Conservation (phyloP, 2,329 filamentous ascomycete genomes). For the Arthroderma uncinatum region DNA sequence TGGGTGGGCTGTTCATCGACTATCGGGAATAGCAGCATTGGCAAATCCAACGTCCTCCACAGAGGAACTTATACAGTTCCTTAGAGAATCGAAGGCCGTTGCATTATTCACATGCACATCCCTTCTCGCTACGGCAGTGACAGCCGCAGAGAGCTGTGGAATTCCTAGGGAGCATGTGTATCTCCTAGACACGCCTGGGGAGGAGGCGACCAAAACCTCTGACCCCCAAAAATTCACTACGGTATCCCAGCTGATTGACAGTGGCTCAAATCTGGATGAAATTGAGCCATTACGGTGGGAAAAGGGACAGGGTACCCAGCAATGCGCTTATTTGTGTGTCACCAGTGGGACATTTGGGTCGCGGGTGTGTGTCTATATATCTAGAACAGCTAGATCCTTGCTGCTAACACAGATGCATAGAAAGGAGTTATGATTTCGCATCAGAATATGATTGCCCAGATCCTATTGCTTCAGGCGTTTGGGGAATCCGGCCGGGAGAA, state of each 20-base stretch:
- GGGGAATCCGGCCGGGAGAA: conserved; percentile 37
- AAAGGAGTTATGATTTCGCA: conserved; percentile 70
- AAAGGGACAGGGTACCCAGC: conserved; percentile 52
- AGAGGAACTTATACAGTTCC: conserved; percentile 54
- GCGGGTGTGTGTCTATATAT: conserved; percentile 40
- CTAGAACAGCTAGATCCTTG: not conserved
- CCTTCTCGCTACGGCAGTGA: conserved; percentile 48
- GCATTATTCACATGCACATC: conserved; percentile 56
- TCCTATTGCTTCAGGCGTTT: conserved; percentile 46
- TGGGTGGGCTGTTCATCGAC: conserved; percentile 55
- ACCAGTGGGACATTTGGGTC: conserved; percentile 63
- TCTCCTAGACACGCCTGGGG: conserved; percentile 51
- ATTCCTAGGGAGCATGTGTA: conserved; percentile 52
- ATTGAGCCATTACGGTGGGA: conserved; percentile 50
- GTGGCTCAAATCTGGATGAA: conserved; percentile 44
- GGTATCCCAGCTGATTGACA: conserved; percentile 49
- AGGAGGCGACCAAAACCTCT: conserved; percentile 36
- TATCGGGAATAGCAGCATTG: conserved; percentile 57
- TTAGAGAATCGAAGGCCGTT: conserved; percentile 53
- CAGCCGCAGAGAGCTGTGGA: conserved; percentile 48
- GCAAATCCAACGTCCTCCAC: conserved; percentile 58
- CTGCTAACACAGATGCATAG: conserved; percentile 24
- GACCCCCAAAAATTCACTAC: conserved; percentile 44
- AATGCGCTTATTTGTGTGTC: conserved; percentile 60
- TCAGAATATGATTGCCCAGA: conserved; percentile 59